phyloP scores from a whole-genome alignment of 257 asterid genomes.

The Cordia subcordata region DNA sequence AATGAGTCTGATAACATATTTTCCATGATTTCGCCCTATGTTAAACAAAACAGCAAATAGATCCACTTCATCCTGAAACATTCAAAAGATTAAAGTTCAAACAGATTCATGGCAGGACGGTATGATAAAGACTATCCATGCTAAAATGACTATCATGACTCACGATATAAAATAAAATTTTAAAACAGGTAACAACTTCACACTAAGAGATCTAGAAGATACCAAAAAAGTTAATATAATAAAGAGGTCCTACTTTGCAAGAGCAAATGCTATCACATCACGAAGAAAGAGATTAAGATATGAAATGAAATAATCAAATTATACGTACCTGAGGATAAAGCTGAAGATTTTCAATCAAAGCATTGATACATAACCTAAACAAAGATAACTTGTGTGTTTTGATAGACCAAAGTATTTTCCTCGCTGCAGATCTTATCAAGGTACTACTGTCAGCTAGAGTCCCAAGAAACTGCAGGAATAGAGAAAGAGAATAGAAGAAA shows the following conservation, averaged over 20 bases:
- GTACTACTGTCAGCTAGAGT: slow-evolving; percentile 46
- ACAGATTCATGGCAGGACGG: not conserved
- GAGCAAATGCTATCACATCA: not conserved
- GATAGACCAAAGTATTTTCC: slow-evolving; percentile 51
- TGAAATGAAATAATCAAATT: slow-evolving; percentile 16
- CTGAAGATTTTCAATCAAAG: slow-evolving; percentile 60
- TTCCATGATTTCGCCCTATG: slow-evolving; percentile 68
- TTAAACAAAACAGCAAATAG: slow-evolving; percentile 40
- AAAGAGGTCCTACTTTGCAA: no score
- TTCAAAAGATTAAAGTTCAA: not conserved
- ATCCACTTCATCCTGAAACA: slow-evolving; percentile 84
- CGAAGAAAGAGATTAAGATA: not conserved
- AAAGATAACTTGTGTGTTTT: slow-evolving; percentile 47
- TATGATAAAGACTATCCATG: no score
- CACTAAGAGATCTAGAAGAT: no score
- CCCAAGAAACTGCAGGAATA: slow-evolving; percentile 65
- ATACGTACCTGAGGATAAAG: slow-evolving; percentile 69
- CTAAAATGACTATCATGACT: no score
- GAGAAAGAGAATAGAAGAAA: slow-evolving; percentile 2
- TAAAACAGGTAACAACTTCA: no score
- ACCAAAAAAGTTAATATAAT: no score
- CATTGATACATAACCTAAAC: slow-evolving; percentile 54
- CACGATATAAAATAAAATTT: no score
- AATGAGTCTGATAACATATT: slow-evolving; percentile 46
- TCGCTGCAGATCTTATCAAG: slow-evolving; percentile 60